Base-by-base conservation (phyloP, 805 yeast species). In the Kluyveromyces starmeri region DNA sequence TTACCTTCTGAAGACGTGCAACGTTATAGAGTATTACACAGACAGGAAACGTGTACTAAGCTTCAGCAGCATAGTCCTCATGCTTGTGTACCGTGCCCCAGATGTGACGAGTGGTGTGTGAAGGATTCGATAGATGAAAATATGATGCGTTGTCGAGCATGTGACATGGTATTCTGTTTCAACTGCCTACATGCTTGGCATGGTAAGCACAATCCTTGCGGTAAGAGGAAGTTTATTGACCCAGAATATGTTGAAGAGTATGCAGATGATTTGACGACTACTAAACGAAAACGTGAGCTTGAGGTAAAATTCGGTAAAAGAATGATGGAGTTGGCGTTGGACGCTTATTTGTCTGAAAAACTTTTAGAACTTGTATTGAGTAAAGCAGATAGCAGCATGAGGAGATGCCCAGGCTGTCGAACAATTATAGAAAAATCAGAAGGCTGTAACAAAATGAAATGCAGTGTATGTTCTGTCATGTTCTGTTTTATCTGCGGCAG, bases 371-470 rank as follows among this genome's bases (percentile, higher is more conserved):
- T 64, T 22, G 55, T 73, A 33, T 49, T 75, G 8, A 45, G 43
- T 9, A 61, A 64, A 7, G 65, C 61, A n/a, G 60, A 59, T 2
- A 59, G 64, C 2, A 66, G 65, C 20, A 53, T 70, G 35, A 63
- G 61, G 14, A 51, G 61, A 34, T 77, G 83, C 42, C 83, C 83
- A 0, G 50, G 53, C 4, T 77, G 83, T 46, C 50, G 53, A 11
- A 46, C 66, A 2, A 66, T 66, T 5, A 67, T 73, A 5, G 73
- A 73, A 39, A 65, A 73, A 38, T 57, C 67, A 16, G 81, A 75
- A 43, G 84, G 83, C 4, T 77, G 83, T 50, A 76, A 75, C 46
- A 74, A 72, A 45, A 74, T 77, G 78, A 62, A 60, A 24, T 76
- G 84, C 45, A 42, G 61, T 0, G 54, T 64, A 5, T 77, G 83